Base-by-base conservation (phyloP, 1,139 yeast genomes). In the Geotrichum klebahnii region DNA sequence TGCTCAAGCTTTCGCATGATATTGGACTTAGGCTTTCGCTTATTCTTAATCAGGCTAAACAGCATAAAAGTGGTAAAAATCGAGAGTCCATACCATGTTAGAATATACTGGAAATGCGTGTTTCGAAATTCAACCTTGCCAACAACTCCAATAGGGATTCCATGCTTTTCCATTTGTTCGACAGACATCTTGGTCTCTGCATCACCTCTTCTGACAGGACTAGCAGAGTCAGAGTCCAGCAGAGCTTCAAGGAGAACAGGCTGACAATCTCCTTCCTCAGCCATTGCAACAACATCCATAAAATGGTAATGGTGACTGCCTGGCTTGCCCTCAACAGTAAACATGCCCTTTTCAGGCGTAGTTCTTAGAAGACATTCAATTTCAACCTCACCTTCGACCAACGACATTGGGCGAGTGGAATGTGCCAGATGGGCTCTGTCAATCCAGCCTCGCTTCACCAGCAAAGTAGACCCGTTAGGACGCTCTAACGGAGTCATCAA, bases 371-470 rank as follows among this genome's bases (percentile, higher is more conserved):
- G 69, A 50, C 95, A 89, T 55, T 77, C 81, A 35, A 90, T 72
- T 46, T 81, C 82, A 43, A 87, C 84, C 53, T 80, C 84, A 8
- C 90, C 95, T 55, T 74, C 70, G 0, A 96, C 96, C 52, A 83
- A 63, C 1, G 94, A 81, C 79, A 90, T 42, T 77, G 74, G 60
- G 59, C 98, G 77, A 5, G 74, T 69, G 9, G 72, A 68, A 29
- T 94, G 95, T 24, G 80, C 72, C 4, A 84, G 82, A 57, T 79
- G 80, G 16, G 81, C 84, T 59, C 84, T 88, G 31, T 80, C 72
- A 43, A 92, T 81, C 96, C 97, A 92, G 5, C 99, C 99, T 58
- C 99, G 78, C 66, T 88, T 95, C 31, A 92, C 77, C 51, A 92
- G 72, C 24, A 90, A 71, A 23, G 58, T 59, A 29, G 55, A 46